Percentiles rank a stretch among this genome's conserved stretches.
Conservation (phyloP, 148 eudicot species). For the Rhododendron vialii region DNA sequence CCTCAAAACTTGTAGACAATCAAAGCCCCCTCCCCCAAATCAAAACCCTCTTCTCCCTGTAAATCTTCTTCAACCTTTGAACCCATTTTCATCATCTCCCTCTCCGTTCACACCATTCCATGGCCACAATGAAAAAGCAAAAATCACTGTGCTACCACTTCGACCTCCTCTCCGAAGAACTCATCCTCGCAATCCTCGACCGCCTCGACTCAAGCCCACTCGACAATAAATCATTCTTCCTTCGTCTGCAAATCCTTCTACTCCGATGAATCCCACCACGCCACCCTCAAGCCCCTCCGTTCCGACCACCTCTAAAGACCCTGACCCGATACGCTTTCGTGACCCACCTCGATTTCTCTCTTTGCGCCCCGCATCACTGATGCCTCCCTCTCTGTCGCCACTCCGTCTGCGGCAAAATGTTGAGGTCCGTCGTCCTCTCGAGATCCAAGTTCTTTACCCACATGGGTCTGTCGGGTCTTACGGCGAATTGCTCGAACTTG, state of each 20-base stretch:
- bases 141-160: conserved; percentile 24
- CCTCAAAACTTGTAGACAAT: no score
- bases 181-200: conserved; percentile 59
- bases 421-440: conserved; percentile 55
- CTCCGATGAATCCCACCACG: conserved; percentile 56
- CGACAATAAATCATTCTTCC: conserved; percentile 66
- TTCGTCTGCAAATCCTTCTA: conserved; percentile 53
- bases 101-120: neutral
- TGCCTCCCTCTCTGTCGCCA: conserved; percentile 22
- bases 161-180: conserved; percentile 63
- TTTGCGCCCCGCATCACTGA: conserved; percentile 74
- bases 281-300: conserved; percentile 53
- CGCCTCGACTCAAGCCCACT: conserved; percentile 35
- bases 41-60: no score
- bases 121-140: conserved; percentile 45
- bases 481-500: conserved; percentile 44
- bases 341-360: conserved; percentile 46
- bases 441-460: conserved; percentile 56
- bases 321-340: conserved; percentile 43
- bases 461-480: conserved; percentile 50
- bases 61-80: neutral
- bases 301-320: conserved; percentile 37
- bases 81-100: neutral
- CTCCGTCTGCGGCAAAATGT: conserved; percentile 4
- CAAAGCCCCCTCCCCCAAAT: no score